Percentiles rank a stretch among this genome's conserved stretches.
These are phyloP conservation scores for Imleria badia DNA, from an alignment of 768 basidiomycete genomes.

Conservation along the genomic window DNA sequence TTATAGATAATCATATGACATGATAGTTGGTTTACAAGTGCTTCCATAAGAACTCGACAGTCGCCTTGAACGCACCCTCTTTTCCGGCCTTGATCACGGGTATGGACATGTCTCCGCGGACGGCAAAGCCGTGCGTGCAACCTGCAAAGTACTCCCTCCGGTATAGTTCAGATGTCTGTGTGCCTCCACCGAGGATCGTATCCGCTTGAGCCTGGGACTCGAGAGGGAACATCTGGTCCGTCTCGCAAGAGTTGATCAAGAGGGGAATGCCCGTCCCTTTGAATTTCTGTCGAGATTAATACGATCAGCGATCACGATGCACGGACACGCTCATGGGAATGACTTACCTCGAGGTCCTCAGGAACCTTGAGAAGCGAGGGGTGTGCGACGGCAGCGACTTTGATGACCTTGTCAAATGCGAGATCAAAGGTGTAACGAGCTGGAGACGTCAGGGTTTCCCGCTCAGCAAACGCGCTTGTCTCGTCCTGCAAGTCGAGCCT, in stretches of 20 bases:
- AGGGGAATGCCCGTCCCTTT: constrained; percentile 50
- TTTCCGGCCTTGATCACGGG: constrained; percentile 59
- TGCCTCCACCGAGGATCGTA: constrained; percentile 45
- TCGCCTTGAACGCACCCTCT: constrained; percentile 51
- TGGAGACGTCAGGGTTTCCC: not conserved
- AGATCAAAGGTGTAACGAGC: constrained; percentile 47
- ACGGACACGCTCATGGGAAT: not conserved
- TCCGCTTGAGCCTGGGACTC: constrained; percentile 48
- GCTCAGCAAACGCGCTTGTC: no score
- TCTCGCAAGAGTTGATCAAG: constrained; percentile 65
- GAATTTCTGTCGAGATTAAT: constrained; percentile 44
- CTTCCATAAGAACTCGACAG: constrained; percentile 54
- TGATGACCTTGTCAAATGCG: constrained; percentile 40
- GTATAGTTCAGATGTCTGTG: constrained; percentile 44
- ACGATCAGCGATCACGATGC: not conserved
- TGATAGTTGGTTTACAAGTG: constrained; percentile 23
- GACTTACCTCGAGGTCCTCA: constrained; percentile 55
- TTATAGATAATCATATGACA: no score
- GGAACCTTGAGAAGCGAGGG: constrained; percentile 43
- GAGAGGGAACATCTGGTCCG: constrained; percentile 50
- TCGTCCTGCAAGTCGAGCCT: no score
- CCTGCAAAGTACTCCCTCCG: constrained; percentile 31
- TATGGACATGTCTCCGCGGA: constrained; percentile 46
- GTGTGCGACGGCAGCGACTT: constrained; percentile 44
- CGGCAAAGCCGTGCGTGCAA: constrained; percentile 56